Base-by-base conservation (phyloP, 2,329 filamentous ascomycete genomes). In the Venturia aucupariae region DNA sequence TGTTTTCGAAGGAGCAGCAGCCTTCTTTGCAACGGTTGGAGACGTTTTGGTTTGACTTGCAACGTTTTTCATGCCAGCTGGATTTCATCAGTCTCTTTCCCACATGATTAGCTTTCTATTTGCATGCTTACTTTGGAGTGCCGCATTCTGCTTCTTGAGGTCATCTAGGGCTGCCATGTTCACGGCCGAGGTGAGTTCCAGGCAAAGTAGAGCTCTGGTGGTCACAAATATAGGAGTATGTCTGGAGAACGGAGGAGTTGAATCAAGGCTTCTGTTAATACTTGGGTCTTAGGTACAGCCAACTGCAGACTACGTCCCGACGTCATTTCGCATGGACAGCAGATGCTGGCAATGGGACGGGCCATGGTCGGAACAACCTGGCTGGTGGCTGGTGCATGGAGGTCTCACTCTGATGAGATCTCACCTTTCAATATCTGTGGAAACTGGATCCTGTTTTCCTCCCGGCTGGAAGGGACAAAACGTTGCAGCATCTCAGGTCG, bases 141-240 rank as follows among this genome's bases (percentile, higher is more conserved):
- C 73, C 66, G 71, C 72, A 64, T 76, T 76, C 68, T 78, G 76
- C 68, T 77, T 71, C 70, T 78, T 78, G 60, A 78, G 68, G 13
- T 76, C 70, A 39, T 75, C 72, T 30, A 77, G 63, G 11, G 66
- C 51, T 27, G 68, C 66, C 67, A 69, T 69, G 59, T 57, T 62
- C 0, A 22, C 41, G 2, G 51, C 19, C 4, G 24, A 35, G 51
- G 30, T 35, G 17, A 35, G 17, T 22, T 7, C 11, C 35, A 38
- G 35, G 35, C 35, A 6, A 38, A 11, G 35, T 38, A 38, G 11
- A 6, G 35, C 5, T 3, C 2, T 38, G 2, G 5, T 8, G 11
- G 7, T 38, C 35, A 32, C 24, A 11, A n/a, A 3, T 55, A 55
- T 19, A 35, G 13, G 15, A 38, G 10, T 24, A 32, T 55, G 1